Evolutionary conservation across 805 yeast species (phyloP).

Genomic region (Zygoascus tannicola): DNA sequence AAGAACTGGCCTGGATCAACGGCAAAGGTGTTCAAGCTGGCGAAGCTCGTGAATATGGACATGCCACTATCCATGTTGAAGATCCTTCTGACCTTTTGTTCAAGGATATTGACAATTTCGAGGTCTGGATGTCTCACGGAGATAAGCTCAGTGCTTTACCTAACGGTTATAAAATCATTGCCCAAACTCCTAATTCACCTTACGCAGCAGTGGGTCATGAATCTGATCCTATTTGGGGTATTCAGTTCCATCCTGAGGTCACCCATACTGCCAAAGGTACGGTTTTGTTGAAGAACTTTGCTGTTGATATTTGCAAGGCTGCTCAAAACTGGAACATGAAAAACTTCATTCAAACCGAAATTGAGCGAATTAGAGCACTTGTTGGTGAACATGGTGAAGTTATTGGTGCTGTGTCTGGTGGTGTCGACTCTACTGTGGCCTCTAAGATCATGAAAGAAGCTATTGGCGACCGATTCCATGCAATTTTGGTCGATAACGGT

Average conservation of each 20-base stretch:
- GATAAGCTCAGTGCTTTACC: constrained; percentile 91
- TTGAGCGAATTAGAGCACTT: constrained; percentile 76
- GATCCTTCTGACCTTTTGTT: constrained; percentile 64
- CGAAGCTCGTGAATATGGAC: constrained; percentile 97
- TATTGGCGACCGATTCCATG: constrained; percentile 97
- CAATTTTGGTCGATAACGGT: constrained; percentile 96
- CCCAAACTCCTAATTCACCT: constrained; percentile 90
- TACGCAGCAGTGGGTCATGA: constrained; percentile 84
- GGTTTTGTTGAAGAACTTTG: constrained; percentile 79
- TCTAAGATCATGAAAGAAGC: constrained; percentile 98
- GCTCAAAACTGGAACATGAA: constrained; percentile 94
- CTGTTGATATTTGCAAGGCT: constrained; percentile 81
- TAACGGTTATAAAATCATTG: constrained; percentile 77
- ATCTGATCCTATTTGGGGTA: constrained; percentile 71
- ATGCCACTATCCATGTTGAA: constrained; percentile 75
- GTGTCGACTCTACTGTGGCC: constrained; percentile 98
- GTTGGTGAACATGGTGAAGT: constrained; percentile 98
- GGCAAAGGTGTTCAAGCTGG: constrained; percentile 92
- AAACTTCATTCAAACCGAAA: constrained; percentile 95
- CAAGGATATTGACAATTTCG: constrained; percentile 83
- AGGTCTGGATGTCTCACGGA: constrained; percentile 99
- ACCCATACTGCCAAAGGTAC: constrained; percentile 93
- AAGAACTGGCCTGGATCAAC: constrained; percentile 96
- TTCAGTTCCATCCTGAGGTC: constrained; percentile 99
- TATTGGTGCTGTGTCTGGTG: constrained; percentile 98